Evolutionary conservation across 2,329 filamentous ascomycete genomes (phyloP).

Genomic region (Nemania sp.): DNA sequence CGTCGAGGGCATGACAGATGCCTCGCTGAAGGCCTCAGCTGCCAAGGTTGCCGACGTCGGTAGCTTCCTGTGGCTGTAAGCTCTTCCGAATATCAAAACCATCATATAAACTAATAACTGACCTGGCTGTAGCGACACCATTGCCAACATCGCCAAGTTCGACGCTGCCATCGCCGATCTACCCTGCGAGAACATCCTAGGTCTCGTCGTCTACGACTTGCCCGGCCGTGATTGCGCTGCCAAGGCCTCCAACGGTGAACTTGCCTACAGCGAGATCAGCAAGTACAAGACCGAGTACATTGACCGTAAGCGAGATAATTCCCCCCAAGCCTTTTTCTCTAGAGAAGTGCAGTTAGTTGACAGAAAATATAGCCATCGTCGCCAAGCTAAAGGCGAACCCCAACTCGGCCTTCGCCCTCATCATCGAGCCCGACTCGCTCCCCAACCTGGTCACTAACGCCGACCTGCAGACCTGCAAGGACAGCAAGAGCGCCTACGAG

Average conservation of each 20-base stretch:
- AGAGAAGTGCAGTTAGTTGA: not conserved
- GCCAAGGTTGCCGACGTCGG: conserved; percentile 66
- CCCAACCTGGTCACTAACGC: conserved; percentile 71
- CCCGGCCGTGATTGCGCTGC: conserved; percentile 71
- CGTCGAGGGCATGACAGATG: conserved; percentile 45
- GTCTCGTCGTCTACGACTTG: conserved; percentile 69
- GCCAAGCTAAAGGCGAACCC: conserved; percentile 59
- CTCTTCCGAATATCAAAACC: conserved; percentile 26
- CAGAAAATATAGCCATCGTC: conserved; percentile 53
- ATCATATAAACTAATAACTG: conserved; percentile 10
- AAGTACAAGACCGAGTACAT: conserved; percentile 68
- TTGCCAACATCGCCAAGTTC: conserved; percentile 64
- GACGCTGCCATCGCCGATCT: conserved; percentile 60
- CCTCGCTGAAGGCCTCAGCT: conserved; percentile 67
- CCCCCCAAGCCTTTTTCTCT: too few relatives aligned
- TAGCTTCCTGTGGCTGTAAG: conserved; percentile 66
- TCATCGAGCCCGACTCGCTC: conserved; percentile 69
- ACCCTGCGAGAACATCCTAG: conserved; percentile 55
- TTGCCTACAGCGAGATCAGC: conserved; percentile 61
- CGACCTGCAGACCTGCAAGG: conserved; percentile 62
- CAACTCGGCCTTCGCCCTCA: conserved; percentile 60
- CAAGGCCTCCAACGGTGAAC: conserved; percentile 69
- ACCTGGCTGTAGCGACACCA: conserved; percentile 58
- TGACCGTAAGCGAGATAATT: conserved; percentile 52
- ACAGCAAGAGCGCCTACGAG: conserved; percentile 62